Percentiles rank a stretch among this genome's conserved stretches.
Conservation (phyloP, 768 basidiomycete genomes). For the Trametes gibbosa region DNA sequence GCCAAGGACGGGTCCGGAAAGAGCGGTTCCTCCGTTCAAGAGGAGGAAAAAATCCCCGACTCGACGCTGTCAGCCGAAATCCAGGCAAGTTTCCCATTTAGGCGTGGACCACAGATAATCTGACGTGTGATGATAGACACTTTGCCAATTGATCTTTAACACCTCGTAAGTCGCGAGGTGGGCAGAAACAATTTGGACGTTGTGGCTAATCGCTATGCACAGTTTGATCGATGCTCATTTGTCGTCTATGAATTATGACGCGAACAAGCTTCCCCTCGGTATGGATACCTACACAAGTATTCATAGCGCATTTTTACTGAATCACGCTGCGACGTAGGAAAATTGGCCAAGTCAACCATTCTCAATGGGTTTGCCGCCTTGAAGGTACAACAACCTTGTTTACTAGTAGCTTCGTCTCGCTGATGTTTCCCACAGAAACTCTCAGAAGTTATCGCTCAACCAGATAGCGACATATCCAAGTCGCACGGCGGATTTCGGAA, state of each 20-base stretch:
- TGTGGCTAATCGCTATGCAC: neutral
- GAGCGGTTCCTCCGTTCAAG: conserved; percentile 28
- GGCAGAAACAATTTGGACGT: neutral
- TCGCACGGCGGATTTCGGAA: conserved; percentile 35
- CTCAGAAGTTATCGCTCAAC: conserved; percentile 48
- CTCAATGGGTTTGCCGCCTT: conserved; percentile 56
- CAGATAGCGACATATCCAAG: conserved; percentile 38
- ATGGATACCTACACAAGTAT: neutral
- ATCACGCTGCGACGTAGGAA: conserved; percentile 34
- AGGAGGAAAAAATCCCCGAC: conserved; percentile 42
- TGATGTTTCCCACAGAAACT: conserved; percentile 3
- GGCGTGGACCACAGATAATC: too few species aligned
- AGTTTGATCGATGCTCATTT: conserved; percentile 54
- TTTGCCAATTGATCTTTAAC: conserved; percentile 53
- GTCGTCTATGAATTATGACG: conserved; percentile 66
- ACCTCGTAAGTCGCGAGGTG: conserved; percentile 34
- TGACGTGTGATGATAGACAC: conserved; percentile 29
- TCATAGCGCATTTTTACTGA: neutral
- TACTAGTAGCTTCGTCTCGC: neutral
- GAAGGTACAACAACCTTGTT: conserved; percentile 37
- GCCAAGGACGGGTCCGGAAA: conserved; percentile 17
- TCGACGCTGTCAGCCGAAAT: conserved; percentile 44
- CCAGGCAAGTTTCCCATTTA: conserved; percentile 37
- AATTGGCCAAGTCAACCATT: conserved; percentile 60
- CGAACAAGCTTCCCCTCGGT: conserved; percentile 62